phyloP scores from a whole-genome alignment of 164 flowering plant species.

The Berberis vulgaris region DNA sequence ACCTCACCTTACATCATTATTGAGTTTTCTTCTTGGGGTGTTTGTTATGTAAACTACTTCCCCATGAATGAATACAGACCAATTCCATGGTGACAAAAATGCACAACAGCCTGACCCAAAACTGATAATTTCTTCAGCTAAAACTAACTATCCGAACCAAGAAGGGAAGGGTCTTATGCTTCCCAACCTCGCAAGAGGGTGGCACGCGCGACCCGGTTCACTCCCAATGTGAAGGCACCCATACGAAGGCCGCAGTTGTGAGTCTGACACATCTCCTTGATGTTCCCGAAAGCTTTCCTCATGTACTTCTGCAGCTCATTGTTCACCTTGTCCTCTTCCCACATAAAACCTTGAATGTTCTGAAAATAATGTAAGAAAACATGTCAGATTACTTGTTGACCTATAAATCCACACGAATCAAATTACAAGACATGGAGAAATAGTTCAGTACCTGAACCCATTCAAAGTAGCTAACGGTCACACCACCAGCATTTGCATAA shows the following conservation, averaged over 20 bases:
- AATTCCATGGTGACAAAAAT: too few species aligned
- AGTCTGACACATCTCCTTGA: slow-evolving; percentile 65
- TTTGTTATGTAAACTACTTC: too few species aligned
- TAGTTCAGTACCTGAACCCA: slow-evolving; percentile 61
- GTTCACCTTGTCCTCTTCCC: slow-evolving; percentile 92
- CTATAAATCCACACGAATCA: not conserved
- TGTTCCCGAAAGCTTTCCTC: slow-evolving; percentile 54
- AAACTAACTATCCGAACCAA: too few species aligned
- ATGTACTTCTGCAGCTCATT: slow-evolving; percentile 62
- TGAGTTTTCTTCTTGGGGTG: too few species aligned
- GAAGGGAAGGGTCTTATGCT: slow-evolving; percentile 30
- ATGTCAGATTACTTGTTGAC: not conserved
- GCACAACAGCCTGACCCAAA: too few species aligned
- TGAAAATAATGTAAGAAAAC: slow-evolving; percentile 20
- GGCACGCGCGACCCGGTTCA: slow-evolving; percentile 83
- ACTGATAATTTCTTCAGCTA: too few species aligned
- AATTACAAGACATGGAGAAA: not conserved
- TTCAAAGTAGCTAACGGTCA: slow-evolving; percentile 35
- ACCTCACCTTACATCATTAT: too few species aligned
- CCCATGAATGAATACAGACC: too few species aligned
- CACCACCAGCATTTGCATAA: slow-evolving; percentile 82
- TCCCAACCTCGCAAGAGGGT: slow-evolving; percentile 83
- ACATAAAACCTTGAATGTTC: slow-evolving; percentile 97
- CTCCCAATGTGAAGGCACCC: slow-evolving; percentile 92
- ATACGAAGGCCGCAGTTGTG: slow-evolving; percentile 80